Percentiles rank a stretch among this genome's conserved stretches.
Evolutionary conservation across 192 early-diverging fungal species (phyloP).

Genomic region (Backusella westeae): DNA sequence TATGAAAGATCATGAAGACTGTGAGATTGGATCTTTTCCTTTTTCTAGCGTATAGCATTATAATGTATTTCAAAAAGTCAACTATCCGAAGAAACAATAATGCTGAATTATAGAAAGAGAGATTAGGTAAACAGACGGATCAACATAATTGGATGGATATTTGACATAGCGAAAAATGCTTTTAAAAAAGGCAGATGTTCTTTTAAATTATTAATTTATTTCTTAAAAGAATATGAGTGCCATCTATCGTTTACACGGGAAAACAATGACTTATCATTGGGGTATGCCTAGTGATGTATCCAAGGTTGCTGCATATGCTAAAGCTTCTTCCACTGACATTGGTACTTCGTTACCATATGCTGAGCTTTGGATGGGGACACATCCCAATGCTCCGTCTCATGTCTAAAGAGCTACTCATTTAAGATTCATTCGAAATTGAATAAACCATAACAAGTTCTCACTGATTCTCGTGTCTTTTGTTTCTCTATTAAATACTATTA

Average conservation of each 20-base stretch:
- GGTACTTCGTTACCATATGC: slow-evolving; percentile 78
- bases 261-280: slow-evolving; percentile 94
- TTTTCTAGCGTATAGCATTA: neutral
- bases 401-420: slow-evolving; percentile 11
- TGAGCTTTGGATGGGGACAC: slow-evolving; percentile 99
- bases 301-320: slow-evolving; percentile 85
- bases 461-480: no score
- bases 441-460: no score
- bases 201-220: neutral
- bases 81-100: neutral
- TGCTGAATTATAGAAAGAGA: neutral
- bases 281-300: slow-evolving; percentile 79
- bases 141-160: neutral
- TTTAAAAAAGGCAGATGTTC: neutral
- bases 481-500: no score
- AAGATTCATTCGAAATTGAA: no score
- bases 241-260: slow-evolving; percentile 64
- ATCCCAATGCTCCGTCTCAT: slow-evolving; percentile 84
- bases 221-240: neutral
- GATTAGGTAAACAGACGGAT: neutral
- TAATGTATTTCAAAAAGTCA: neutral
- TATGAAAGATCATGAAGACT: neutral
- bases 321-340: slow-evolving; percentile 47
- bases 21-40: neutral
- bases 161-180: neutral